These are phyloP conservation scores for Ambrosia hybrid DNA, from an alignment of 140 eudicot species.

Conservation along the genomic window DNA sequence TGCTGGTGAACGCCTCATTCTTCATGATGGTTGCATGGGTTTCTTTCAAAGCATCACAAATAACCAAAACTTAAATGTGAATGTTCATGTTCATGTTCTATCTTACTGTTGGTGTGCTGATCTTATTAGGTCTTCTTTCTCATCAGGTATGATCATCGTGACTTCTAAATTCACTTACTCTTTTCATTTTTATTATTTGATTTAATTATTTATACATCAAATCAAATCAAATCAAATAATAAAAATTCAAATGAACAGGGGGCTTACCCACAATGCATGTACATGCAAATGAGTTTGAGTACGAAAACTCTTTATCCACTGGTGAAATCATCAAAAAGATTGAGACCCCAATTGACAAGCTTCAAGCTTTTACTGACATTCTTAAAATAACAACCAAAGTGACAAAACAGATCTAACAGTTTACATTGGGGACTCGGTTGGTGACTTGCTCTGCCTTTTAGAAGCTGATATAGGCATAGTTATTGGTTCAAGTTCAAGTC, in stretches of 20 bases:
- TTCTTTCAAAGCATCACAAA: constrained; percentile 55
- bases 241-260: constrained; percentile 37
- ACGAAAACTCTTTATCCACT: constrained; percentile 51
- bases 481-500: constrained; percentile 66
- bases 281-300: constrained; percentile 70
- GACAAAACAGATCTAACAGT: constrained; percentile 42
- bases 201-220: background rate
- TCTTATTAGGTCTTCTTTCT: constrained; percentile 76
- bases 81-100: constrained; percentile 45
- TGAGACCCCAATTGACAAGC: constrained; percentile 74
- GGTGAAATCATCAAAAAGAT: constrained; percentile 64
- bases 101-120: constrained; percentile 95
- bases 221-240: background rate
- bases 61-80: constrained; percentile 51
- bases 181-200: background rate
- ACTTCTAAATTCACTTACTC: background rate
- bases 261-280: constrained; percentile 46
- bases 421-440: constrained; percentile 85
- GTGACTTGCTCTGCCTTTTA: constrained; percentile 82
- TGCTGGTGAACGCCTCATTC: constrained; percentile 72
- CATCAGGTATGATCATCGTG: constrained; percentile 55
- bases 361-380: constrained; percentile 51
- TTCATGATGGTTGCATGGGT: constrained; percentile 70
- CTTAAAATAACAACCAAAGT: constrained; percentile 26
- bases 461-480: constrained; percentile 86